phyloP scores from a whole-genome alignment of 2,329 filamentous ascomycete genomes.

The Cercospora beticola region DNA sequence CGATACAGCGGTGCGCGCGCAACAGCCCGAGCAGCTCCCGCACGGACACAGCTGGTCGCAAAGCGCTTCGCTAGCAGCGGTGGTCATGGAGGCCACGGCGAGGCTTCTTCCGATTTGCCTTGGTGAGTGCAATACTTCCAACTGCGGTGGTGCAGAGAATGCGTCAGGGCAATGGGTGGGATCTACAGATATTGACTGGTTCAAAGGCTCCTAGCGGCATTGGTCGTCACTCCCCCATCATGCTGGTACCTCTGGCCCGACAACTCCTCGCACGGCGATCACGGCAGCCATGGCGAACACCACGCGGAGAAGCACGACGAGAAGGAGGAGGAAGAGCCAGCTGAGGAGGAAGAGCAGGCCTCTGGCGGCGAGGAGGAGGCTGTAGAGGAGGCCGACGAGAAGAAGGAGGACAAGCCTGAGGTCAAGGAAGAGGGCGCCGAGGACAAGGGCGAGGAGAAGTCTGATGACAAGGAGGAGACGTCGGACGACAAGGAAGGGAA shows the following conservation, averaged over 20 bases:
- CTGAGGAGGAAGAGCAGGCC: constrained; percentile 27
- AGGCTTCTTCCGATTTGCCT: constrained; percentile 31
- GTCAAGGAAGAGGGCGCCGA: constrained; percentile 16
- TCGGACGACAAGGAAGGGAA: constrained; percentile 30
- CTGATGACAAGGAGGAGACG: constrained; percentile 24
- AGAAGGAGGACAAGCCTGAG: constrained; percentile 20
- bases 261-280: constrained; percentile 36
- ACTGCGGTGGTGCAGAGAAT: background rate
- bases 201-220: constrained; percentile 41
- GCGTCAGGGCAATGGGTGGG: background rate
- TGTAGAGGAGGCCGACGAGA: constrained; percentile 18
- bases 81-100: constrained; percentile 25
- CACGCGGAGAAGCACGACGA: constrained; percentile 25
- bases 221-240: constrained; percentile 41
- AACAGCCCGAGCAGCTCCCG: constrained; percentile 23
- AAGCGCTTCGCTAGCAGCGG: constrained; percentile 34
- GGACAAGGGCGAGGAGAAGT: constrained; percentile 16
- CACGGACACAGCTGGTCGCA: constrained; percentile 30
- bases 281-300: constrained; percentile 40
- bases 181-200: constrained; percentile 2
- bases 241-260: constrained; percentile 38
- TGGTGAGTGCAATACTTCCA: constrained; percentile 22
- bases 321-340: constrained; percentile 21
- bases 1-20: constrained; percentile 23
- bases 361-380: constrained; percentile 19